Evolutionary conservation across 2,329 filamentous ascomycete species (phyloP), one percentile per base, ranked within the genome.

Genomic region (Cladophialophora exuberans): DNA sequence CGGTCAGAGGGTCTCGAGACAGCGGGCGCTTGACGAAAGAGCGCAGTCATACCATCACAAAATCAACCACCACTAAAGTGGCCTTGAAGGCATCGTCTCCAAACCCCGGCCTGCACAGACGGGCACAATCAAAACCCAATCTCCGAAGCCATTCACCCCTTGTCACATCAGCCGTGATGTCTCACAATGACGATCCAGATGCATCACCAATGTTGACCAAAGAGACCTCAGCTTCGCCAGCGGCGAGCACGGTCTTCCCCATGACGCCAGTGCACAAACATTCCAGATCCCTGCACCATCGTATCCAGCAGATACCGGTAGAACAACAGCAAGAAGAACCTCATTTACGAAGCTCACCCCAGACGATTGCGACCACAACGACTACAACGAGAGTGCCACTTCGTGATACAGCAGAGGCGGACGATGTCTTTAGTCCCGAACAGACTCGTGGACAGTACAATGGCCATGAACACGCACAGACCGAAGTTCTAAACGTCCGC

Each of bases 401-500:
- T 17, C 39, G 62, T 28, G 56, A 53, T 33, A 23, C 55, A 11
- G 52, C 50, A 13, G 61, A 63, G 41, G 53, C 56, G 22, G 56
- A 56, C 36, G 56, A 54, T 23, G 48, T 39, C 5, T 52, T 47
- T 15, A 52, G 39, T 10, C 52, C 50, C 6, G 33, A 47, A n/a
- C 45, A 48, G n/a, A 48, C 54, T 15, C 46, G 56, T n/a, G n/a
- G n/a, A n/a, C 35, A 63, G 65, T 11, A 57, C 62, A 6, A 54
- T 63, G n/a, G 66, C 60, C 20, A 66, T 67, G 3, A 69, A 62
- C 60, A 70, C 64, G 30, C 63, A 70, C 22, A 72, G 69, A 10
- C 61, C 71, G 17, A 68, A 65, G 23, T 47, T 59, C 15, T 71
- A 70, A 41, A 66, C 64, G 10, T 56, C 2, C 25, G 47, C 13